Percentiles rank a stretch among this genome's conserved stretches.
Conservation (phyloP, 1,139 yeast species). For the Debaryomyces nepalensis region DNA sequence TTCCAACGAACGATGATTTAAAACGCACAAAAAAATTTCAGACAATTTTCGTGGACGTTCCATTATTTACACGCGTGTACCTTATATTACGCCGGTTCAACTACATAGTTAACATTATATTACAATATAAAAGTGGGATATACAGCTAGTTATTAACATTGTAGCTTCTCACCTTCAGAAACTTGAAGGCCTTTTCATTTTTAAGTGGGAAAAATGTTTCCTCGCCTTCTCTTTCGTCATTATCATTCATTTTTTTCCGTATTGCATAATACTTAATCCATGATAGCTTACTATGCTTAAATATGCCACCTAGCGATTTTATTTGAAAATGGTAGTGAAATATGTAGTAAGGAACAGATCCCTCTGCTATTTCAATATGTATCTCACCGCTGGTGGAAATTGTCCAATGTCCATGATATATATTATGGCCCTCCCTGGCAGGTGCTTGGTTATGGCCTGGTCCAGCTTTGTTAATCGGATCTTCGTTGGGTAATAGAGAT, state of each 20-base stretch:
- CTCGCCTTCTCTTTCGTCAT: slow-evolving; percentile 54
- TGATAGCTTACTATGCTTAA: slow-evolving; percentile 63
- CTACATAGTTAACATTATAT: neutral
- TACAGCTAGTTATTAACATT: slow-evolving; percentile 22
- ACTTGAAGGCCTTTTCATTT: slow-evolving; percentile 78
- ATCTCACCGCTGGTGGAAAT: slow-evolving; percentile 55
- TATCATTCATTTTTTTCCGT: slow-evolving; percentile 43
- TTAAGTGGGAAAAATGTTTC: slow-evolving; percentile 57
- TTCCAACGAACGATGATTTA: slow-evolving; percentile 18
- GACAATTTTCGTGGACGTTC: slow-evolving; percentile 13
- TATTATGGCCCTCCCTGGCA: slow-evolving; percentile 38
- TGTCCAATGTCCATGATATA: slow-evolving; percentile 60
- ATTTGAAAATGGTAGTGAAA: slow-evolving; percentile 68
- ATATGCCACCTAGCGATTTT: slow-evolving; percentile 55
- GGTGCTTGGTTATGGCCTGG: slow-evolving; percentile 18
- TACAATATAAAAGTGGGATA: neutral
- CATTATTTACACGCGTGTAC: slow-evolving; percentile 14
- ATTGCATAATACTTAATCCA: slow-evolving; percentile 69
- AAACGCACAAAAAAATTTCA: slow-evolving; percentile 18
- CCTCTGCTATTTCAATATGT: slow-evolving; percentile 56
- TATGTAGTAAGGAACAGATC: slow-evolving; percentile 64
- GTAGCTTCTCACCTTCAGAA: slow-evolving; percentile 64
- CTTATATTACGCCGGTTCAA: slow-evolving; percentile 9
- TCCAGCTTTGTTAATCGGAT: slow-evolving; percentile 18
- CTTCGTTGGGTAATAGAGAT: slow-evolving; percentile 20